These are phyloP conservation scores for Oidium heveae DNA, from an alignment of 2,329 filamentous ascomycete species.

Conservation along the genomic window DNA sequence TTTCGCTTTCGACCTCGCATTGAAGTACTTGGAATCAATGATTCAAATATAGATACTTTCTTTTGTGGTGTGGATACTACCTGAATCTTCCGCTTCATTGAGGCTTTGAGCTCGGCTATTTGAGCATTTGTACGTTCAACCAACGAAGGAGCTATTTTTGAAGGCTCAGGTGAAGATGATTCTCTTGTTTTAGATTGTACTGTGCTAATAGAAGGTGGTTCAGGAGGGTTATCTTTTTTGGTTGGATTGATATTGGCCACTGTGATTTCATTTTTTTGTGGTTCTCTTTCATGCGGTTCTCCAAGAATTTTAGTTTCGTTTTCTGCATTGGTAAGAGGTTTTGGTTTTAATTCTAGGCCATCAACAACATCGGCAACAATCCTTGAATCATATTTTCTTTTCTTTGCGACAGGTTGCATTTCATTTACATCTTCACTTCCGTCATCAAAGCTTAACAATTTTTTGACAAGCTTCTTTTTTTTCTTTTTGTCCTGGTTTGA, in stretches of 20 bases:
- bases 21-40: slow-evolving; percentile 48
- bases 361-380: slow-evolving; percentile 35
- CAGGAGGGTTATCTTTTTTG: slow-evolving; percentile 15
- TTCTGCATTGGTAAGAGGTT: slow-evolving; percentile 4
- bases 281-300: too few species aligned
- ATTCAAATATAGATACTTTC: slow-evolving; percentile 42
- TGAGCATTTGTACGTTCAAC: slow-evolving; percentile 54
- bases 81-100: slow-evolving; percentile 43
- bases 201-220: slow-evolving; percentile 13
- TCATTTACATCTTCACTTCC: slow-evolving; percentile 22
- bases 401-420: slow-evolving; percentile 37
- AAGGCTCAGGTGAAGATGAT: slow-evolving; percentile 14
- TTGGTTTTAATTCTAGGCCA: slow-evolving; percentile 12
- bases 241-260: slow-evolving; percentile 12
- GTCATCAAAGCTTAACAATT: slow-evolving; percentile 54
- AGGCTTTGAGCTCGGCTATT: slow-evolving; percentile 56
- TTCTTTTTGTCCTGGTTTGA: slow-evolving; percentile 26
- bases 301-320: slow-evolving; percentile 5
- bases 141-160: slow-evolving; percentile 16
- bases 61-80: slow-evolving; percentile 26
- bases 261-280: slow-evolving; percentile 11
- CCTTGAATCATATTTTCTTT: slow-evolving; percentile 54
- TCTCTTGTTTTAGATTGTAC: slow-evolving; percentile 6
- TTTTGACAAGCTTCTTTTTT: slow-evolving; percentile 53
- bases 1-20: slow-evolving; percentile 45